Evolutionary conservation across 164 flowering plant genomes (phyloP).

Genomic region (Houttuynia cordata): DNA sequence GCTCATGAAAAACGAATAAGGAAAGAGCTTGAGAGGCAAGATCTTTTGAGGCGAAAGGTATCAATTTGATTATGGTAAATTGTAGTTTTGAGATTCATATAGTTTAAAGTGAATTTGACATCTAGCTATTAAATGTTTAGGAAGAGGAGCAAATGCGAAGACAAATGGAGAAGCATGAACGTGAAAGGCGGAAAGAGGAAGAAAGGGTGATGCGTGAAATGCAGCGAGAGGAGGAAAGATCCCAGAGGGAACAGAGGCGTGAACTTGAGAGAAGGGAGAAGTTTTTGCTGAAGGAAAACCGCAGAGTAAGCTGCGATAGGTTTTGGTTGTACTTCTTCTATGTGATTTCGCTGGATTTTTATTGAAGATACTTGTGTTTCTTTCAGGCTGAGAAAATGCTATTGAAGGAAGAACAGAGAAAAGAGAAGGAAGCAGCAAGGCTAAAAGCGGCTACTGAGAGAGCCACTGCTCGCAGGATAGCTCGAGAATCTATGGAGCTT

Average conservation of each 20-base stretch:
- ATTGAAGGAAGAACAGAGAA: slow-evolving; percentile 79
- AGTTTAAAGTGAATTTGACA: slow-evolving; percentile 6
- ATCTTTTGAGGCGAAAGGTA: slow-evolving; percentile 76
- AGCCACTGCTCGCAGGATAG: slow-evolving; percentile 83
- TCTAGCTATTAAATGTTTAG: slow-evolving; percentile 16
- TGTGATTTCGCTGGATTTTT: background rate
- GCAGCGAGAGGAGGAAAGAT: slow-evolving; percentile 81
- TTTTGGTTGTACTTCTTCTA: too few relatives aligned
- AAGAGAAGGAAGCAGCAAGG: slow-evolving; percentile 73
- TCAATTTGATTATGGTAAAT: too few relatives aligned
- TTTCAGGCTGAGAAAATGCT: slow-evolving; percentile 75
- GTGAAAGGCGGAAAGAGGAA: slow-evolving; percentile 87
- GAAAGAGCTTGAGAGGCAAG: slow-evolving; percentile 88
- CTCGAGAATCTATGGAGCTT: slow-evolving; percentile 84
- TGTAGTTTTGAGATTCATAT: too few relatives aligned
- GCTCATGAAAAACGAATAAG: slow-evolving; percentile 80
- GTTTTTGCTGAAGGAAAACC: slow-evolving; percentile 60
- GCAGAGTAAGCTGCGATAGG: slow-evolving; percentile 37
- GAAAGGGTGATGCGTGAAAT: slow-evolving; percentile 82
- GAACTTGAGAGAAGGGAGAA: slow-evolving; percentile 79
- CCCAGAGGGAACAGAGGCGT: slow-evolving; percentile 74
- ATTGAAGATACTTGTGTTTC: background rate
- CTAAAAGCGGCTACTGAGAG: slow-evolving; percentile 80
- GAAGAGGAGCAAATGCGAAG: slow-evolving; percentile 83
- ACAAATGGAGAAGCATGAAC: slow-evolving; percentile 88